Percentiles rank a stretch among this genome's conserved stretches.
These are phyloP conservation scores for Fusarium sambucinum DNA, from an alignment of 2,329 filamentous ascomycete genomes.

Conservation along the genomic window DNA sequence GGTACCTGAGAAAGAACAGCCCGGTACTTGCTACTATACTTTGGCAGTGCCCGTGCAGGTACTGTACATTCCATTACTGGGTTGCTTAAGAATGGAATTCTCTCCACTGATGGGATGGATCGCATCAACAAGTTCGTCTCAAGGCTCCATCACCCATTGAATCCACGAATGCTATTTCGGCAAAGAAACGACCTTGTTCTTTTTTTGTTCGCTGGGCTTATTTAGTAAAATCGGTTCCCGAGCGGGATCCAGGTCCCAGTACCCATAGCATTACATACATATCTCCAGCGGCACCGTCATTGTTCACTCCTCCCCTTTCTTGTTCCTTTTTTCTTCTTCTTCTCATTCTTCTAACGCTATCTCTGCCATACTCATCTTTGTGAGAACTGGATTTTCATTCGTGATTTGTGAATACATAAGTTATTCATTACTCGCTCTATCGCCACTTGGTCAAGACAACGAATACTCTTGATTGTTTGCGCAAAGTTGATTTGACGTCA, in stretches of 20 bases:
- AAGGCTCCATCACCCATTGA: constrained; percentile 26
- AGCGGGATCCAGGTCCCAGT: constrained; percentile 24
- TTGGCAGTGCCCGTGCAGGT: constrained; percentile 17
- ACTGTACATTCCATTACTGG: constrained; percentile 7
- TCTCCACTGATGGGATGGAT: constrained; percentile 11
- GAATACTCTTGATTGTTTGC: constrained; percentile 34
- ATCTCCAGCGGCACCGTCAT: constrained; percentile 19
- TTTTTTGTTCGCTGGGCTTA: constrained; percentile 23
- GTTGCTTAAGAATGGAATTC: background rate
- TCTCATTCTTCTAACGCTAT: constrained; percentile 9
- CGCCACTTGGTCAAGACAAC: constrained; percentile 29
- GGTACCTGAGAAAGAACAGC: constrained; percentile 9
- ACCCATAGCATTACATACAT: constrained; percentile 20
- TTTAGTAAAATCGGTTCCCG: constrained; percentile 28
- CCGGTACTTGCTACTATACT: constrained; percentile 4
- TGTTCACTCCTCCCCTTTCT: constrained; percentile 1
- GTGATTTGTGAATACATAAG: constrained; percentile 19
- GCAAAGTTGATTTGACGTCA: constrained; percentile 38
- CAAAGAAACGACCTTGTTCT: constrained; percentile 17
- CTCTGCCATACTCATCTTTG: constrained; percentile 10
- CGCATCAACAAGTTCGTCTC: constrained; percentile 24
- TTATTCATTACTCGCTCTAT: constrained; percentile 16
- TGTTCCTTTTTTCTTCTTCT: constrained; percentile 3
- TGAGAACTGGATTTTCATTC: background rate
- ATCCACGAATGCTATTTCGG: constrained; percentile 37